Evolutionary conservation across 2,329 filamentous ascomycete genomes (phyloP).

Genomic region (Macrophomina phaseolina): DNA sequence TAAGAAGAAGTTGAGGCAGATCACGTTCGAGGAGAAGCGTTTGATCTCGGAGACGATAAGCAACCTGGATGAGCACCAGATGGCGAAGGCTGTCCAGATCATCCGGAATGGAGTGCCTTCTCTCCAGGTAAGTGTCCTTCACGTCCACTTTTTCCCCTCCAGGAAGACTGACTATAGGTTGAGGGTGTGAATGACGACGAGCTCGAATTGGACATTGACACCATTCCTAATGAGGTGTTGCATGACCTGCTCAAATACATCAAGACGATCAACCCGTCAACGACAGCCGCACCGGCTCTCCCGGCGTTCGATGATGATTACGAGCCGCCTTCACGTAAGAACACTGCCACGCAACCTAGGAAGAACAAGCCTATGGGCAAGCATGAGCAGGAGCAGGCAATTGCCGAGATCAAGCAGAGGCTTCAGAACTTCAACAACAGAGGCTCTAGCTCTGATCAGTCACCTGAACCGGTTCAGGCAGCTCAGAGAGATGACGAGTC

Average conservation of each 20-base stretch:
- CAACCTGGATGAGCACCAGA: conserved; percentile 76
- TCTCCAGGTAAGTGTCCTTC: conserved; percentile 60
- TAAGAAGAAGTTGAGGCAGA: conserved; percentile 66
- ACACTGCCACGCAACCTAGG: conserved; percentile 62
- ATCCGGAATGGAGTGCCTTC: conserved; percentile 84
- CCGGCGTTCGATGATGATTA: conserved; percentile 56
- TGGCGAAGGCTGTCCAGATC: conserved; percentile 82
- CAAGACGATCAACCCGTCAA: conserved; percentile 39
- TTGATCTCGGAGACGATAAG: conserved; percentile 87
- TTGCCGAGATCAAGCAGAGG: conserved; percentile 66
- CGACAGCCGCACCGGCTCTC: conserved; percentile 44
- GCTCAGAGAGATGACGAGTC: conserved; percentile 48
- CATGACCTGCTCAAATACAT: conserved; percentile 63
- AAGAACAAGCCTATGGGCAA: conserved; percentile 82
- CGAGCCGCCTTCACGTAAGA: conserved; percentile 49
- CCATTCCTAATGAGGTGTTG: conserved; percentile 60
- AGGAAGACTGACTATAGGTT: neutral
- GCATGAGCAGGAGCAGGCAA: conserved; percentile 71
- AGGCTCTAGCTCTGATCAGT: conserved; percentile 54
- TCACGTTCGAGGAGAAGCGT: conserved; percentile 83
- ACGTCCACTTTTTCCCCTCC: neutral
- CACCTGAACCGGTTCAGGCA: conserved; percentile 39
- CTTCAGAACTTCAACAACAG: conserved; percentile 49
- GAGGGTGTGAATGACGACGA: conserved; percentile 61
- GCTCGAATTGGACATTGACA: conserved; percentile 70